These are phyloP conservation scores for Ascomycota sp. DNA, from an alignment of 2,329 filamentous ascomycete genomes.

Conservation along the genomic window DNA sequence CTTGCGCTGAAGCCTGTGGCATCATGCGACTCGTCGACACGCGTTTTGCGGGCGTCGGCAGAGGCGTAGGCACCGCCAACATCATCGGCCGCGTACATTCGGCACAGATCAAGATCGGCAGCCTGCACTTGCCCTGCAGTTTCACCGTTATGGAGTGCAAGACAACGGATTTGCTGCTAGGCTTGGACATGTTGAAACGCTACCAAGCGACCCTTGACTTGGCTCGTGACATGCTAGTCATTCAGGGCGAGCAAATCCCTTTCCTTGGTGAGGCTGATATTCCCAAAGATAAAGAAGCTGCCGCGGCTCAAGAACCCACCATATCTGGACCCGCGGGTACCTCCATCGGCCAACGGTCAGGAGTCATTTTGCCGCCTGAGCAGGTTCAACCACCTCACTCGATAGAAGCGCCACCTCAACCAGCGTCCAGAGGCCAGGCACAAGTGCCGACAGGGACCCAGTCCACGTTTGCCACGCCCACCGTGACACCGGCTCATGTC, in stretches of 20 bases:
- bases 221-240: slow-evolving; percentile 62
- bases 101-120: slow-evolving; percentile 84
- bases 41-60: slow-evolving; percentile 77
- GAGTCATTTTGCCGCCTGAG: slow-evolving; percentile 36
- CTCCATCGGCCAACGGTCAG: slow-evolving; percentile 65
- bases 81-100: slow-evolving; percentile 92
- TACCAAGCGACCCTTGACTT: slow-evolving; percentile 90
- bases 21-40: slow-evolving; percentile 93
- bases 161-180: slow-evolving; percentile 78
- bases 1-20: slow-evolving; percentile 74
- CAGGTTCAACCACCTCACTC: slow-evolving; percentile 2
- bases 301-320: slow-evolving; percentile 58
- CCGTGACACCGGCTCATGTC: slow-evolving; percentile 43
- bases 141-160: slow-evolving; percentile 99
- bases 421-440: slow-evolving; percentile 7
- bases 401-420: slow-evolving; percentile 6
- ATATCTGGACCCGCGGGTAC: slow-evolving; percentile 76
- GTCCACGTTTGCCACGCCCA: slow-evolving; percentile 8
- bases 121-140: slow-evolving; percentile 70
- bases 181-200: slow-evolving; percentile 89
- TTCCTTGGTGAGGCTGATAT: slow-evolving; percentile 90
- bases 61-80: slow-evolving; percentile 81
- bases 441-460: slow-evolving; percentile 7
- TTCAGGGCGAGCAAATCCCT: slow-evolving; percentile 70
- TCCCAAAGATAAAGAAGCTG: slow-evolving; percentile 64